Evolutionary conservation across 2,329 filamentous ascomycete species (phyloP).

Genomic region (Alternaria arbusti): DNA sequence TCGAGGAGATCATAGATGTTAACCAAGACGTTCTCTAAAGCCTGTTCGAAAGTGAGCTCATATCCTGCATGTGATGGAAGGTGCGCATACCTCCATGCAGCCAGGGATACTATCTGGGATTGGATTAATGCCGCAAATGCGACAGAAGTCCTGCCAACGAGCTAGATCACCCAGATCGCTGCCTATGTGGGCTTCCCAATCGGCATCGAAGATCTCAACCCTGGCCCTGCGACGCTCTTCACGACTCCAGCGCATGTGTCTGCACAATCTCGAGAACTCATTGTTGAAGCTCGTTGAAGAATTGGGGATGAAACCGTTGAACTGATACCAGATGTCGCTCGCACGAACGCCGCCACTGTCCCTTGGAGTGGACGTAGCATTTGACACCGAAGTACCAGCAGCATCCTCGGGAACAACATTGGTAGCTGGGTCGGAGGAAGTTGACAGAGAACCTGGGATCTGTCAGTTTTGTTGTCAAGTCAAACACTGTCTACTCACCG

Average conservation of each 20-base stretch:
- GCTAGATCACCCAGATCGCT: conserved; percentile 2
- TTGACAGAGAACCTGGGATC: neutral
- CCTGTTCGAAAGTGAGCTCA: too few relatives aligned
- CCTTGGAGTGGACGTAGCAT: neutral
- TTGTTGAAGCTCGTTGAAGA: conserved; percentile 4
- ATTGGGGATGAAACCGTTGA: conserved; percentile 1
- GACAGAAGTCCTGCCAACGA: conserved; percentile 15
- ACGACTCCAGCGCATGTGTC: conserved; percentile 12
- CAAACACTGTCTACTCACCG: neutral
- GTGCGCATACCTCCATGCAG: neutral
- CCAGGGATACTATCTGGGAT: conserved; percentile 4
- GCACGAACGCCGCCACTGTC: neutral
- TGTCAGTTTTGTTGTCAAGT: neutral
- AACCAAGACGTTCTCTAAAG: neutral
- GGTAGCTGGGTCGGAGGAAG: neutral
- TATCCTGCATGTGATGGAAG: too few relatives aligned
- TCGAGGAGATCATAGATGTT: neutral
- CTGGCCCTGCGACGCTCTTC: neutral
- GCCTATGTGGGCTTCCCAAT: conserved; percentile 15
- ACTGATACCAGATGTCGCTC: neutral
- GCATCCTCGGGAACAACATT: neutral
- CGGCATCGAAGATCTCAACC: conserved; percentile 6
- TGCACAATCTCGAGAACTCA: conserved; percentile 20
- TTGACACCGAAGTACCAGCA: neutral
- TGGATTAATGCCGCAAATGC: conserved; percentile 5